Evolutionary conservation across 306 rosid genomes (phyloP).

Genomic region (Lablab purpureus): DNA sequence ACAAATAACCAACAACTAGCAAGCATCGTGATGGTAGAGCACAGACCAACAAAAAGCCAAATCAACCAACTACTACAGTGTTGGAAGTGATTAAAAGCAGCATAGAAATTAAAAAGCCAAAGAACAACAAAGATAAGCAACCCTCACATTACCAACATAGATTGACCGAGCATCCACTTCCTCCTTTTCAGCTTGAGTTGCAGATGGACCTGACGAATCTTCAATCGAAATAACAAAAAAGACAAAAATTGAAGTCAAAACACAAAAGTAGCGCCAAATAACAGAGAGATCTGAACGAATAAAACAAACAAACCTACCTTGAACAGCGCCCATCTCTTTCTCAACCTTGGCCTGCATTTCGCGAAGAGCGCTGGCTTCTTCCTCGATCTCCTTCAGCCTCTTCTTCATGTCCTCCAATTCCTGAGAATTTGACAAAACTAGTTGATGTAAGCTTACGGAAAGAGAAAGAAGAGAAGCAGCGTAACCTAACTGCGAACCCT

Average conservation of each 20-base stretch:
- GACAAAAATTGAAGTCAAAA: neutral
- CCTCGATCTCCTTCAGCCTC: constrained; percentile 97
- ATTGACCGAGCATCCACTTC: constrained; percentile 98
- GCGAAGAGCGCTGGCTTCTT: constrained; percentile 94
- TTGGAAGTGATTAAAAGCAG: constrained; percentile 2
- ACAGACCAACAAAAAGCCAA: constrained; percentile 21
- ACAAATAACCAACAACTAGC: neutral
- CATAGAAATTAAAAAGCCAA: neutral
- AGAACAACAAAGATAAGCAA: constrained; percentile 33
- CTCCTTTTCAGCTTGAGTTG: constrained; percentile 95
- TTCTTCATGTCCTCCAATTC: constrained; percentile 99
- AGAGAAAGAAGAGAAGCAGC: neutral
- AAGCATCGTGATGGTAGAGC: neutral
- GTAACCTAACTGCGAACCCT: constrained; percentile 3
- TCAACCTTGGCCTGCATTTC: constrained; percentile 99
- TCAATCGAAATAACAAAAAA: constrained; percentile 41
- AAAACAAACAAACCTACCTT: constrained; percentile 42
- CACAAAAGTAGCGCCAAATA: neutral
- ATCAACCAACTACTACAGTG: constrained; percentile 8
- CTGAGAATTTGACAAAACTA: constrained; percentile 38
- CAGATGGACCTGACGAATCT: constrained; percentile 85
- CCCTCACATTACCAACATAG: constrained; percentile 97
- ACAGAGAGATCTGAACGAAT: constrained; percentile 40
- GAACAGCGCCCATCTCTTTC: constrained; percentile 99
- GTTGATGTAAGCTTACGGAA: neutral